A percentile compares a stretch with the other conserved stretches of the same genome.
These are phyloP conservation scores for Scytalidium sp. DNA, from an alignment of 2,329 filamentous ascomycete species.

Conservation along the genomic window DNA sequence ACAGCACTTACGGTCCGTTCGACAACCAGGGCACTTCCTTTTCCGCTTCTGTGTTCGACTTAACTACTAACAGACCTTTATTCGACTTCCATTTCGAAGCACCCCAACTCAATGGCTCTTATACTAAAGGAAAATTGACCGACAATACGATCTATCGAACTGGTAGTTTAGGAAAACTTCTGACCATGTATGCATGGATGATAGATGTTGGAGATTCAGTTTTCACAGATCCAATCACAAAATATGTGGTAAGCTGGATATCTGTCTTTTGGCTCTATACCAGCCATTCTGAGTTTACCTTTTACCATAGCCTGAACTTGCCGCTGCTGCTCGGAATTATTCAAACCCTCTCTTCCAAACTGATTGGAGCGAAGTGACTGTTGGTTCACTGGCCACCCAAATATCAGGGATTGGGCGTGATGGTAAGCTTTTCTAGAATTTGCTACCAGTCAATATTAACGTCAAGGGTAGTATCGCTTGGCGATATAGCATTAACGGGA, in stretches of 20 bases:
- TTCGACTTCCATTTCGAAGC: constrained; percentile 34
- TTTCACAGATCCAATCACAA: constrained; percentile 38
- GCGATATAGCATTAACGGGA: constrained; percentile 19
- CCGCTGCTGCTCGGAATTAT: constrained; percentile 4
- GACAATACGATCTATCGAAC: constrained; percentile 38
- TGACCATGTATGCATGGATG: constrained; percentile 40
- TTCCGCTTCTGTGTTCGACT: constrained; percentile 36
- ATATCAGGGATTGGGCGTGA: constrained; percentile 15
- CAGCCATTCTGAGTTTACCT: neutral
- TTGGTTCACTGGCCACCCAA: constrained; percentile 16
- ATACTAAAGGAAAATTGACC: constrained; percentile 31
- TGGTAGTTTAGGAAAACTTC: constrained; percentile 43
- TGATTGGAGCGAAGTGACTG: constrained; percentile 15
- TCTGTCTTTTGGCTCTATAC: constrained; percentile 2
- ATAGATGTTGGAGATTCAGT: constrained; percentile 35
- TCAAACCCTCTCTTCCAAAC: constrained; percentile 12
- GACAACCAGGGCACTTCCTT: constrained; percentile 29
- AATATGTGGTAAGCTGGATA: constrained; percentile 25
- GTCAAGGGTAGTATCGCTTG: neutral
- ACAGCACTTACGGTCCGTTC: constrained; percentile 11
- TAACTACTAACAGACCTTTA: constrained; percentile 25
- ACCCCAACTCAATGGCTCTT: constrained; percentile 21
- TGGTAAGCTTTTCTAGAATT: constrained; percentile 16
- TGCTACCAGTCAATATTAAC: constrained; percentile 24
- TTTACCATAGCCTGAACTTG: constrained; percentile 33